Evolutionary conservation across 129 eudicot genomes (phyloP), one percentile per base, ranked within the genome.

Genomic region (Pseudognaphalium luteoalbum): DNA sequence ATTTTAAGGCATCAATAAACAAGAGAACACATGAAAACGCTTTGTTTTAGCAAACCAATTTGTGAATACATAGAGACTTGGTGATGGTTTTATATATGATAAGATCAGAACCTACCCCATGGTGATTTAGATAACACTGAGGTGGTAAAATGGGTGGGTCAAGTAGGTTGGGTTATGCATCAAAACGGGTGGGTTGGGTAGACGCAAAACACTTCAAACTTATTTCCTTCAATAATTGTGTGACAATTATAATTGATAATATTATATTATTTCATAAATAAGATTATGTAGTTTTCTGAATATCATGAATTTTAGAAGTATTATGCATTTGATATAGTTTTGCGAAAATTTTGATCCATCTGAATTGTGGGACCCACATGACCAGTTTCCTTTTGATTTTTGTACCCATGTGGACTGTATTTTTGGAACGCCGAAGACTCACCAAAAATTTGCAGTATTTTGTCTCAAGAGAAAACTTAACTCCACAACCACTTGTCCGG

Each of bases 71-170:
- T 19, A 33, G 22, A 54, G 62, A 52, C 44, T 51, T 19, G 65
- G 75, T 29, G 60, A 15, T 16, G 34, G 19, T 2, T 0, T 2
- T 0, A 32, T 32, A 68, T 41, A 39, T 4, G 47, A 9, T 41
- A 41, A 41, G 39, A 71, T 51, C 74, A 71, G 29, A 71, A 71
- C 63, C 50, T 7, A 51, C 29, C 75, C 37, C 60, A 16, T 10
- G 28, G n/a, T 2, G 16, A 5, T 16, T 68, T 41, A 21, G 17
- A 34, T 14, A 4, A 57, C 10, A 32, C 22, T 22, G 52, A 66
- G 71, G 54, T 3, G 71, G 71, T 12, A 66, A 34, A 66, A 19
- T 66, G 37, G 33, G 29, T 56, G 20, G 67, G 68, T 15, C 52
- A n/a, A n/a, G 35, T 65, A 44, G 44, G 44, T 32, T 12, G 69